Evolutionary conservation across 2,329 filamentous ascomycete species (phyloP), one percentile per base, ranked within the genome.

Genomic region (Fusarium pininemorale): DNA sequence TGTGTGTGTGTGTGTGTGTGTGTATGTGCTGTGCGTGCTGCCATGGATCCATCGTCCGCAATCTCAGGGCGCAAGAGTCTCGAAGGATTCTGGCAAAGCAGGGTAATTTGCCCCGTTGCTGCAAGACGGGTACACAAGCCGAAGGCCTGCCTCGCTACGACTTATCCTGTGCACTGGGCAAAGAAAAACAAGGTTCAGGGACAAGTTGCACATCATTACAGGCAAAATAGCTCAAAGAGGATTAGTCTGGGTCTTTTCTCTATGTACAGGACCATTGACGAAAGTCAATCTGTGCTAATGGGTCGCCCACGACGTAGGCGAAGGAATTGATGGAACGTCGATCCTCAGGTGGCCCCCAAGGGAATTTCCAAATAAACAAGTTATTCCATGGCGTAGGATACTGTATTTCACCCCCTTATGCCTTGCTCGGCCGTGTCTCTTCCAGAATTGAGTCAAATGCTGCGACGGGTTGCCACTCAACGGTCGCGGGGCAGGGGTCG

Each of bases 391-490:
- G 51, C 35, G 51, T 28, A 39, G 28, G n/a, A 32, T 37, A 28
- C 26, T 16, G 20, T 30, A 16, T 32, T 63, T 63, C 56, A 63
- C 50, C 50, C 48, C 56, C 64, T 41, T 38, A 45, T 45, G 28
- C 45, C 41, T 54, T 26, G 48, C 48, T 20, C 8, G n/a, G 30
- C 18, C 11, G 41, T 66, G 35, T 50, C 53, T 38, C 24, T 37
- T 69, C n/a, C 48, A 53, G 41, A 62, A 42, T 66, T n/a, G 51
- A 70, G 58, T 59, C 57, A 51, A 66, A 70, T 35, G 42, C 30
- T 67, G 70, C 70, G 70, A 74, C 70, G 41, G 66, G 62, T 71
- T n/a, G 62, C 71, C 66, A 71, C 70, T 71, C 62, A 71, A 70
- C 58, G 58, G 59, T 70, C 57, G 44, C 30, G 32, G 58, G 58